These are phyloP conservation scores for Przewalskia tangutica DNA, from an alignment of 257 asterid species.

Conservation along the genomic window DNA sequence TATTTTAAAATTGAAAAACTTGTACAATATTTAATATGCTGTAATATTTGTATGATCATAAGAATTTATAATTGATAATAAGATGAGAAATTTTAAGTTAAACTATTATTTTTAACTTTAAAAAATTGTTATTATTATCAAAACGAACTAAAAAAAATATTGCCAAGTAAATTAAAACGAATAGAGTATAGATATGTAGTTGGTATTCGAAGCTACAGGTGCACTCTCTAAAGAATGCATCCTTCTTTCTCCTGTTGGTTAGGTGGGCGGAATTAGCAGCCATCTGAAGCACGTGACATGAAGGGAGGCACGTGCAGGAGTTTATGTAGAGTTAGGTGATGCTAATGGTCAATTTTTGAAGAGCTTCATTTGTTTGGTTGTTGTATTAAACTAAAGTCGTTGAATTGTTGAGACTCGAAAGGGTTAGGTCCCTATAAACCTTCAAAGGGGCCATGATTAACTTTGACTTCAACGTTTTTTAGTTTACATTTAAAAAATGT, in stretches of 20 bases:
- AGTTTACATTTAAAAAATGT: background rate
- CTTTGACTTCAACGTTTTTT: background rate
- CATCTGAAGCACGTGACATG: background rate
- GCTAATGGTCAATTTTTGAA: background rate
- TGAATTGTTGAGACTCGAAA: background rate
- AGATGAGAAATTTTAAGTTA: no score
- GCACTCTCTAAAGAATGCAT: background rate
- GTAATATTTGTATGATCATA: no score
- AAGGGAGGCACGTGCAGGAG: background rate
- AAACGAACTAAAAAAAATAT: no score
- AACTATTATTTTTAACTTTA: no score
- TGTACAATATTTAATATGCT: no score
- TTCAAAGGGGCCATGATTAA: background rate
- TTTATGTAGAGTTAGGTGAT: background rate
- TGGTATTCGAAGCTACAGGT: background rate
- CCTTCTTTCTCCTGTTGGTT: background rate
- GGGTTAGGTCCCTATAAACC: background rate
- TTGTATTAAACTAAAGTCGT: background rate
- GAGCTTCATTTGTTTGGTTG: constrained; percentile 6
- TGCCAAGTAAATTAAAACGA: background rate
- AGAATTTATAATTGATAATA: no score
- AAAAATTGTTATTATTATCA: no score
- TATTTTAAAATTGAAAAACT: no score
- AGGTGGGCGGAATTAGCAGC: background rate
- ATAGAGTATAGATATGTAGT: background rate